Evolutionary conservation across 192 early-diverging fungal genomes (phyloP).

Genomic region (Podila epigama): DNA sequence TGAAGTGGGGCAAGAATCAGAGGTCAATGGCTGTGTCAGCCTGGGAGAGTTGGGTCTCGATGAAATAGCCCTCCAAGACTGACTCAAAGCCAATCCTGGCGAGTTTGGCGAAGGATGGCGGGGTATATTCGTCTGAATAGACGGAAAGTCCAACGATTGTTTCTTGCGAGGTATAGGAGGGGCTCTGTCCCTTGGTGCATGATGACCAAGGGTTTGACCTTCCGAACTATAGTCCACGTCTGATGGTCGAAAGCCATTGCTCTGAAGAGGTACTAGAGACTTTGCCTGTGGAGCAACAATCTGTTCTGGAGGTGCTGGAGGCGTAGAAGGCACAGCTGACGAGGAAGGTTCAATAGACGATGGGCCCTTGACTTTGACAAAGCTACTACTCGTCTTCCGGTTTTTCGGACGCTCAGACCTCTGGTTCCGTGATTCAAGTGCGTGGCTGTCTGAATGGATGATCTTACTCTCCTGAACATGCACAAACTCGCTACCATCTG

Average conservation of each 20-base stretch:
- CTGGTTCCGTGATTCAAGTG: background rate
- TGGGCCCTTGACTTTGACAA: slow-evolving; percentile 14
- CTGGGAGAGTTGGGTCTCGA: slow-evolving; percentile 10
- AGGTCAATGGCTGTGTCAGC: background rate
- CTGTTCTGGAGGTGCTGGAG: background rate
- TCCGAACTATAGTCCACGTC: background rate
- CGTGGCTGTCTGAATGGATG: background rate
- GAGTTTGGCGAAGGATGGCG: slow-evolving; percentile 9
- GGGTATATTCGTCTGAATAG: background rate
- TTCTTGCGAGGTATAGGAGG: background rate
- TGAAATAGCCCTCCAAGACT: slow-evolving; percentile 13
- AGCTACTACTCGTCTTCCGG: slow-evolving; percentile 17
- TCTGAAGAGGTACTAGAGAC: background rate
- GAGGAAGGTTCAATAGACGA: background rate
- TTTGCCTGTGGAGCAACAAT: slow-evolving; percentile 12
- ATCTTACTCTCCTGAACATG: slow-evolving; percentile 8
- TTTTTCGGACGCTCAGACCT: slow-evolving; percentile 5
- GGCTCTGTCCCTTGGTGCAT: background rate
- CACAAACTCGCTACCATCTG: slow-evolving; percentile 8
- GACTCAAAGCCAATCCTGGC: background rate
- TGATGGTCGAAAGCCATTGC: background rate
- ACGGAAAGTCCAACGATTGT: background rate
- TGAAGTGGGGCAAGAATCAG: background rate
- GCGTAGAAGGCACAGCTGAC: slow-evolving; percentile 1
- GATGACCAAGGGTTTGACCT: background rate